Percentiles rank a stretch among this genome's conserved stretches.
These are phyloP conservation scores for Elsinoe ampelina DNA, from an alignment of 2,329 filamentous ascomycete genomes.

Conservation along the genomic window DNA sequence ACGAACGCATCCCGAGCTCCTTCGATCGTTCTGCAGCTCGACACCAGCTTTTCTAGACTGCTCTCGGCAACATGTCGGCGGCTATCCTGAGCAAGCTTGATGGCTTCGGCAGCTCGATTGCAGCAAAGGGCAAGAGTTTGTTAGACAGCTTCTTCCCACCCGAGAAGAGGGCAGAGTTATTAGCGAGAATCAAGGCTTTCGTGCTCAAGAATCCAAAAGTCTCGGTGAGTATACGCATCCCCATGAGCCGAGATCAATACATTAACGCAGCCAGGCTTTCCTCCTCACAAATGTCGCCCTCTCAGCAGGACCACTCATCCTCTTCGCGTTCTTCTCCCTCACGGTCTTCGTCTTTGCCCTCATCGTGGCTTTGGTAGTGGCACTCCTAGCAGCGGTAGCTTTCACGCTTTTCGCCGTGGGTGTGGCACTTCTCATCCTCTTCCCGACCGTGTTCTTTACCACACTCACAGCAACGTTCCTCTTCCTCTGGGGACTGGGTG, in stretches of 20 bases:
- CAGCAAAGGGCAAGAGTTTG: slow-evolving; percentile 25
- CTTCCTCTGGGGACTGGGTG: slow-evolving; percentile 58
- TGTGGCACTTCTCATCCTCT: slow-evolving; percentile 56
- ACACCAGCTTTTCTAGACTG: too few relatives aligned
- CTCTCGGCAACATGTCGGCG: background rate
- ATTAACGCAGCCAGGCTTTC: slow-evolving; percentile 48
- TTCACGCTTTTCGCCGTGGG: slow-evolving; percentile 61
- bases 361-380: slow-evolving; percentile 48
- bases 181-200: slow-evolving; percentile 46
- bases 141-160: slow-evolving; percentile 51
- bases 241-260: background rate
- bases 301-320: slow-evolving; percentile 55
- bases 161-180: slow-evolving; percentile 48
- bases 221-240: slow-evolving; percentile 44
- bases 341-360: slow-evolving; percentile 55
- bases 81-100: slow-evolving; percentile 23
- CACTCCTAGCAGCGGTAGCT: slow-evolving; percentile 41
- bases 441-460: slow-evolving; percentile 60
- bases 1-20: background rate
- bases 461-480: slow-evolving; percentile 52
- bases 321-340: slow-evolving; percentile 59
- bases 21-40: background rate
- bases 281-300: slow-evolving; percentile 55
- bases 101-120: slow-evolving; percentile 21
- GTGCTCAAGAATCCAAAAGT: slow-evolving; percentile 58